Base-by-base conservation (phyloP, 2,329 filamentous ascomycete genomes). In the Beauveria brongniartii region DNA sequence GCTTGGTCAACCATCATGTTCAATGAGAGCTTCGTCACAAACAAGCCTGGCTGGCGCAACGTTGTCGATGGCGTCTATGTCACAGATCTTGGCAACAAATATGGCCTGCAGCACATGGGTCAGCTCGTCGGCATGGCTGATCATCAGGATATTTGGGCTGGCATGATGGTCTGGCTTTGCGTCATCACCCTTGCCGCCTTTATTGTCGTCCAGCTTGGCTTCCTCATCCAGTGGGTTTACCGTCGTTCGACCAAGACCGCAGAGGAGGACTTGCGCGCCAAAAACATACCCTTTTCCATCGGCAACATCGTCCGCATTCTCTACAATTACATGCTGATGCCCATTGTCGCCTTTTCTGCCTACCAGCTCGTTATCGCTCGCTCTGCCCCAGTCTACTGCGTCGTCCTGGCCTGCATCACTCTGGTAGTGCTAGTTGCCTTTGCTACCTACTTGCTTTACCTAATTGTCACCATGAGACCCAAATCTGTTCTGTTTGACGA, bases 1-100 rank as follows among this genome's bases (percentile, higher is more conserved):
- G 86, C 89, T 44, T 99, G 94, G 94, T 94, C 93, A 1, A 77
- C 86, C 5, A 82, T 99, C 63, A 89, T 97, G 81, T 97, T 97
- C 78, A 96, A 97, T 71, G 80, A 94, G 66, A 96, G 89, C 73
- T 90, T 96, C 67, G 87, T 95, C 63, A 88, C 85, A 68, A 77
- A 87, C 41, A 83, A 83, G 14, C 77, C 82, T 34, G 84, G 88
- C 7, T 87, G 82, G 64, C 79, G 86, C 64, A 88, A 84, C 64
- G 73, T 96, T 16, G 76, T 86, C 10, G 92, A 97, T 72, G 92
- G 93, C 43, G 83, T 99, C n/a, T 97, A 97, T 73, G 80, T 85
- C 58, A 87, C 87, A 51, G 87, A 91, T 68, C 87, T 85, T 37
- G 85, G 81, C 2, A 46, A 59, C 14, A 60, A 41, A 46, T 92